These are phyloP conservation scores for Trichoderma atroviride DNA, from an alignment of 2,329 filamentous ascomycete species.

Conservation along the genomic window DNA sequence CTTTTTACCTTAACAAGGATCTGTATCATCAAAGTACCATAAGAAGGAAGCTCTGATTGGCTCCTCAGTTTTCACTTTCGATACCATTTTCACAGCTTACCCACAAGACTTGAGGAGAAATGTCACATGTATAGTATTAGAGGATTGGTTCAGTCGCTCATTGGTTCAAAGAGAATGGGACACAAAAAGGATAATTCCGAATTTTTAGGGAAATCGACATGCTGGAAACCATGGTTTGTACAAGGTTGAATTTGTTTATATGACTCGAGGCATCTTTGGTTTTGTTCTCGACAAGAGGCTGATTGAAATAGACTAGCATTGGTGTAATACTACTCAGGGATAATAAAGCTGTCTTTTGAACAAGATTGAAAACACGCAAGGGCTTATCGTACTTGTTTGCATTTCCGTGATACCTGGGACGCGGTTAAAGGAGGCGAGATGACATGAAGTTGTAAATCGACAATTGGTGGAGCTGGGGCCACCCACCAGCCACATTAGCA, in stretches of 20 bases:
- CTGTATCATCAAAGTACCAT: conserved; percentile 5
- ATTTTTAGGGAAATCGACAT: conserved; percentile 12
- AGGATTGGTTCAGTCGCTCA: conserved; percentile 23
- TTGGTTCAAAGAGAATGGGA: conserved; percentile 25
- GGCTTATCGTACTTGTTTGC: background rate
- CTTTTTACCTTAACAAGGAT: background rate
- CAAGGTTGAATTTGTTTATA: conserved; percentile 23
- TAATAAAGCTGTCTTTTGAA: background rate
- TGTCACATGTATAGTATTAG: conserved; percentile 18
- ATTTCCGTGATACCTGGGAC: background rate
- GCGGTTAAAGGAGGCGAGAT: background rate
- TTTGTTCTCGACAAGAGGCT: conserved; percentile 7
- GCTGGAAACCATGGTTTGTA: conserved; percentile 1
- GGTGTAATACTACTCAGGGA: conserved; percentile 12
- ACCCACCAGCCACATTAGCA: background rate
- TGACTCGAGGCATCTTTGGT: conserved; percentile 21
- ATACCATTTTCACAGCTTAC: conserved; percentile 17
- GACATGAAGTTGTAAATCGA: background rate
- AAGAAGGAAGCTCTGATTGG: background rate
- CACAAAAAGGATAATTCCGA: conserved; percentile 19
- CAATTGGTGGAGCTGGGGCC: conserved; percentile 15
- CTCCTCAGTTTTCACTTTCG: conserved; percentile 6
- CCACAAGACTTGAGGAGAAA: conserved; percentile 6
- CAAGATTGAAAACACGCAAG: background rate
- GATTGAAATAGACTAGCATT: conserved; percentile 22